Percentiles rank a stretch among this genome's conserved stretches.
These are phyloP conservation scores for Saccharomyces pastorianus DNA, from an alignment of 1,139 yeast species.

Conservation along the genomic window DNA sequence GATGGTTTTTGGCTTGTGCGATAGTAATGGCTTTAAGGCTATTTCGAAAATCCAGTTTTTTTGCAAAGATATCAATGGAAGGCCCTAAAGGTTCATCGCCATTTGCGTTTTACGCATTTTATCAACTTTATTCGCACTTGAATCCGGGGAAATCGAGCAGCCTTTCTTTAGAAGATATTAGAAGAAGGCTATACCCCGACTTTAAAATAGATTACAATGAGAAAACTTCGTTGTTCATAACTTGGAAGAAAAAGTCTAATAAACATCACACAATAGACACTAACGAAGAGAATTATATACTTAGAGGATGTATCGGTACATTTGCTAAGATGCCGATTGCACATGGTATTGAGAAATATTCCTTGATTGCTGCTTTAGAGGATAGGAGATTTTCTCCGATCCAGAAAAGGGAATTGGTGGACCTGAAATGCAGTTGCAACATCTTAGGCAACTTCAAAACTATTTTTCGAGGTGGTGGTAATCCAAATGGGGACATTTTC, in stretches of 20 bases:
- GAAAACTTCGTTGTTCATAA: constrained; percentile 64
- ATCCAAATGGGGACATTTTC: constrained; percentile 25
- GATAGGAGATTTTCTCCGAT: constrained; percentile 76
- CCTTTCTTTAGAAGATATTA: constrained; percentile 13
- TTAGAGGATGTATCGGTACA: constrained; percentile 94
- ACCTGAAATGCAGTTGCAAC: constrained; percentile 37
- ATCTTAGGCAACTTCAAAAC: constrained; percentile 24
- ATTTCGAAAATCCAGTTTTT: not conserved
- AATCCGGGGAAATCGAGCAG: not conserved
- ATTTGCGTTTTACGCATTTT: constrained; percentile 31
- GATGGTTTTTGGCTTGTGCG: not conserved
- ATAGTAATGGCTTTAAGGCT: not conserved
- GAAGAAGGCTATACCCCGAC: constrained; percentile 15
- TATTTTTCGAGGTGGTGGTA: constrained; percentile 17
- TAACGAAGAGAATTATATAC: constrained; percentile 29
- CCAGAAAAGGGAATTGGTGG: constrained; percentile 43
- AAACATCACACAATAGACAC: constrained; percentile 2
- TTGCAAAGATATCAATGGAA: not conserved
- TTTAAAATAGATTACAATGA: constrained; percentile 10
- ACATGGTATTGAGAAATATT: constrained; percentile 52
- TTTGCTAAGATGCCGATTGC: constrained; percentile 45
- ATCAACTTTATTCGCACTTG: constrained; percentile 21
- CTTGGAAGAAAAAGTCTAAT: constrained; percentile 59
- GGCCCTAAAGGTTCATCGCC: constrained; percentile 17
- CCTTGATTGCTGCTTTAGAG: constrained; percentile 62